phyloP scores from a whole-genome alignment of 225 moss, liverwort and hornwort genomes.

The Antitrichia curtipendula region DNA sequence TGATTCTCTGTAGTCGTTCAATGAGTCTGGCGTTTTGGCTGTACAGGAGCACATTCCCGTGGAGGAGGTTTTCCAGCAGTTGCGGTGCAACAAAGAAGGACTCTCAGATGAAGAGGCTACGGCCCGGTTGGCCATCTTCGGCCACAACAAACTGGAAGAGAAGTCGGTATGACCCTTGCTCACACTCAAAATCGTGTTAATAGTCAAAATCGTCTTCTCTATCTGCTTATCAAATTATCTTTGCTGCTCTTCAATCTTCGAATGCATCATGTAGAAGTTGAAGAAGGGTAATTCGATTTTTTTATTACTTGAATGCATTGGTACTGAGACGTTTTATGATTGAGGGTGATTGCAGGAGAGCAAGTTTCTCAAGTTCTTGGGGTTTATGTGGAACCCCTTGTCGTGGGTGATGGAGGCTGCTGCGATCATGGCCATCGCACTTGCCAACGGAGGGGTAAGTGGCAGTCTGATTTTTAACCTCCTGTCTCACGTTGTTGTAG shows the following conservation, averaged over 20 bases:
- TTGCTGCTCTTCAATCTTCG: not conserved
- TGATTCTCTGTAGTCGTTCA: not conserved
- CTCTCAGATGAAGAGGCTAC: conserved; percentile 9
- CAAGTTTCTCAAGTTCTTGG: conserved; percentile 39
- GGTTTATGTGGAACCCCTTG: conserved; percentile 51
- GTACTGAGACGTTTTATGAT: not conserved
- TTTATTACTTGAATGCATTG: not conserved
- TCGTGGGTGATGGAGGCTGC: conserved; percentile 57
- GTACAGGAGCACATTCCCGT: conserved; percentile 71
- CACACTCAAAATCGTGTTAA: no score
- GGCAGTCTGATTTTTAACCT: not conserved
- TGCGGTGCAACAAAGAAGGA: conserved; percentile 23
- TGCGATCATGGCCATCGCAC: conserved; percentile 36
- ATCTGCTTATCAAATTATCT: not conserved
- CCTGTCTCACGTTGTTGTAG: not conserved
- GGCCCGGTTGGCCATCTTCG: conserved; percentile 46
- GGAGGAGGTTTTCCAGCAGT: conserved; percentile 55
- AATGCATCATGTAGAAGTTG: not conserved
- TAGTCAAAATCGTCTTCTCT: not conserved
- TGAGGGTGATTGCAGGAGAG: conserved; percentile 21
- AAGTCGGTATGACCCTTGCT: conserved; percentile 24
- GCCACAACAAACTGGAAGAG: conserved; percentile 71
- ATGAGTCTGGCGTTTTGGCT: not conserved
- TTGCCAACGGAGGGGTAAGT: conserved; percentile 24
- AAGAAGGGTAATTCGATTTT: no score